These are phyloP conservation scores for Parasarocladium wereldwijsianum DNA, from an alignment of 2,329 filamentous ascomycete genomes.

Conservation along the genomic window DNA sequence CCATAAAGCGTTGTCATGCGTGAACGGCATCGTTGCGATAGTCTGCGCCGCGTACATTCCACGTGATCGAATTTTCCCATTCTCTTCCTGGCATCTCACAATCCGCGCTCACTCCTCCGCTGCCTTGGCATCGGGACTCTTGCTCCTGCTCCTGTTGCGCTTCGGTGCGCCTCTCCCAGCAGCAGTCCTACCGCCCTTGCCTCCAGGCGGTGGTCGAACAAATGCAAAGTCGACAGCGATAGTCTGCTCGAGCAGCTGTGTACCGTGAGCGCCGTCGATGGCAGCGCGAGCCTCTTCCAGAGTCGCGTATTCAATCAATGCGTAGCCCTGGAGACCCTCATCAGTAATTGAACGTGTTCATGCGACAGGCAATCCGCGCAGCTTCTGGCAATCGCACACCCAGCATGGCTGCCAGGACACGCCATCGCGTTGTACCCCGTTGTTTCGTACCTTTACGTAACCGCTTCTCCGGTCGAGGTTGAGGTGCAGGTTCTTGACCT, in stretches of 20 bases:
- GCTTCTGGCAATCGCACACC: too few species aligned
- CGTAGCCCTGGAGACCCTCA: conserved; percentile 49
- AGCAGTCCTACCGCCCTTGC: conserved; percentile 20
- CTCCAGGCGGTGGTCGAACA: conserved; percentile 58
- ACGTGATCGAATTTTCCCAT: neutral
- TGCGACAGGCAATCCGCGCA: too few species aligned
- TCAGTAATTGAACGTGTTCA: neutral
- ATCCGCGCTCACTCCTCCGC: conserved; percentile 12
- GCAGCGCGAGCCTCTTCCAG: conserved; percentile 67
- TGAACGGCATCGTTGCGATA: too few species aligned
- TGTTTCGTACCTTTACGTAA: conserved; percentile 63
- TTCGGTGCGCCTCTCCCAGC: conserved; percentile 9
- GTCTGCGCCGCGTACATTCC: too few species aligned
- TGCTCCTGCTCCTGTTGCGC: conserved; percentile 32
- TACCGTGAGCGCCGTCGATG: conserved; percentile 63
- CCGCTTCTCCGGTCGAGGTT: conserved; percentile 72
- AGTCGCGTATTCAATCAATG: conserved; percentile 71
- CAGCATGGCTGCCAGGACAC: too few species aligned
- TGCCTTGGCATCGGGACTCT: conserved; percentile 29
- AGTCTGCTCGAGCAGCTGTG: conserved; percentile 69
- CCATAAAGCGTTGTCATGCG: too few species aligned
- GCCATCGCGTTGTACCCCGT: conserved; percentile 2
- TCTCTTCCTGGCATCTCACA: neutral
- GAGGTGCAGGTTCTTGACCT: conserved; percentile 76
- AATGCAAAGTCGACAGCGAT: conserved; percentile 75